Evolutionary conservation across 208 protist genomes (phyloP), one percentile per base, ranked within the genome.

Genomic region (Wallacemonas sp.): DNA sequence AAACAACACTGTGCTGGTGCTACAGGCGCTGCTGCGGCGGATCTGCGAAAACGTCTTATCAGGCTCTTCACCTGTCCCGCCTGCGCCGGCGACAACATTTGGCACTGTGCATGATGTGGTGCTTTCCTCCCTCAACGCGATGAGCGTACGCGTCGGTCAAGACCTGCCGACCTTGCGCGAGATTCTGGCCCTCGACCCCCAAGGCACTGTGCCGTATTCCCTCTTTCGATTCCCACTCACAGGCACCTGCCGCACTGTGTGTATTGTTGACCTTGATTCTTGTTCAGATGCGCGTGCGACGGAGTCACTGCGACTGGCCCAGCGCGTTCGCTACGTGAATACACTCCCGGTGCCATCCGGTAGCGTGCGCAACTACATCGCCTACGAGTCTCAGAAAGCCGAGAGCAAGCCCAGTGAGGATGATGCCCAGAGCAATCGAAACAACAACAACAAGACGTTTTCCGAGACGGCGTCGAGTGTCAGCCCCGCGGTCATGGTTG

Each of bases 181-280:
- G 15, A 61, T 77, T 26, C 63, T 81, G 17, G 56, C 70, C 14
- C 62, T 76, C 47, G 66, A 73, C 45, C 66, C 66, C 21, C 49
- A 69, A 1, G 70, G 70, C 31, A 53, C 47, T 3, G 47, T 60
- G 2, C 66, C 70, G 33, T 54, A 62, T 14, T 59, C 70, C 22
- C 75, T 87, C 19, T 79, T 76, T 42, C 77, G 75, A 45, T 79
- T 75, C 62, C 67, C 68, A 19, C 27, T 87, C 11, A 65, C 60
- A 6, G 76, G 76, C 12, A 60, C 69, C 21, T 78, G 63, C 56
- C 60, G 56, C 24, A 41, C 71, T 2, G 28, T 83, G 31, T 72
- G 69, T 44, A 54, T 87, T 28, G 63, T 69, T 36, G 64, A 64
- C n/a, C 44, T 83, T 2, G 60, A 68, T 39, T 69, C 49, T 2